Base-by-base conservation (phyloP, 352 stramenopile species). In the Phytophthora pisi region DNA sequence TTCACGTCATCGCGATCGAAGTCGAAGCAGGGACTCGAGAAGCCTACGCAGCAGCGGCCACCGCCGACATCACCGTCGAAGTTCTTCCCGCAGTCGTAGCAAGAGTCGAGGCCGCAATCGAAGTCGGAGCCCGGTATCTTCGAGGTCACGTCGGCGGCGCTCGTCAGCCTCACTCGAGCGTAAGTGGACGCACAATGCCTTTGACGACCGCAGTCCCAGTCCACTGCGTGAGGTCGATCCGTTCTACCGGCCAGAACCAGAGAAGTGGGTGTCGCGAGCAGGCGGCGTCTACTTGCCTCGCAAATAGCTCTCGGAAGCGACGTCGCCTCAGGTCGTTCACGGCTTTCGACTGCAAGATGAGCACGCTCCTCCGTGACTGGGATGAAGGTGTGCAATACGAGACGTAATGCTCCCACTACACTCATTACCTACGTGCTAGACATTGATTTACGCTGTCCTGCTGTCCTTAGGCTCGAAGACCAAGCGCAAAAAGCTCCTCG, bases 201-300 rank as follows among this genome's bases (percentile, higher is more conserved):
- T 91, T 43, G 71, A 90, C 16, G 81, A 84, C 50, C 83, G 86
- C 16, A 96, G 88, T 55, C 88, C 84, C 2, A 96, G 88, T 67
- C 86, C 88, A 10, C 65, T 80, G 6, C 82, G 88, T 13, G 55
- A 83, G 47, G 38, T 77, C 5, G 74, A 93, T 62, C 84, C 86
- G 24, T 76, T 77, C 9, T 96, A 96, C 69, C 74, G 68, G 9
- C 88, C 88, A 0, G 82, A 93, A 53, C 77, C 86, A 0, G 83
- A 91, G 47, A 38, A 69, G 0, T 96, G 88, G 88, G 80, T 92
- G 18, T 96, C 88, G 5, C 75, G 84, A 55, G 88, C 88, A 10
- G 88, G 88, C 8, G 88, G 88, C 5, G 86, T 96, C 9, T 96
- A 96, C 53, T 56, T 96, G 42, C 83, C 86, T 31, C 72, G 78